Conservation (phyloP, 176 grass and related monocot species). For the Microstegium vimineum region DNA sequence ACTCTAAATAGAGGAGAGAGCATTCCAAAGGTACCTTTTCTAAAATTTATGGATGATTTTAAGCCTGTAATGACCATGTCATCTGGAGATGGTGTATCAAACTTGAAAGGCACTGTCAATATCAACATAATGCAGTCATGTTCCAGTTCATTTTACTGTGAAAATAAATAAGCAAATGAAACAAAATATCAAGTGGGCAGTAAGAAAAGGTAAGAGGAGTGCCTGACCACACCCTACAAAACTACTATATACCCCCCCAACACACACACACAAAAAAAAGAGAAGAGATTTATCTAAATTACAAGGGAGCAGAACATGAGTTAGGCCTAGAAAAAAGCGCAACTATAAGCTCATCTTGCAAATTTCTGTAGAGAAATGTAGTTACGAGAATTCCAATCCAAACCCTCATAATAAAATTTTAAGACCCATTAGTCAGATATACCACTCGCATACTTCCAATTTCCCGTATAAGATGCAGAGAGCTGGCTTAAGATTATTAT, state of each 20-base stretch:
- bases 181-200: not conserved
- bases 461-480: not conserved
- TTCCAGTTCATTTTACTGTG: conserved; percentile 18
- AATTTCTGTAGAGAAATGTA: not conserved
- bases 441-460: not conserved
- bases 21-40: conserved; percentile 46
- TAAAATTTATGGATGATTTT: conserved; percentile 48
- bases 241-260: not conserved
- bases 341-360: not conserved
- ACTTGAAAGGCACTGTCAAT: conserved; percentile 81
- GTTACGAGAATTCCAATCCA: not conserved
- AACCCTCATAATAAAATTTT: not conserved
- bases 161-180: not conserved
- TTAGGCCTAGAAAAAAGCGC: not conserved
- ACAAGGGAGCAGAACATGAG: not conserved
- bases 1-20: not conserved
- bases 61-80: conserved; percentile 67
- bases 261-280: not conserved
- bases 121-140: conserved; percentile 35
- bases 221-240: not conserved
- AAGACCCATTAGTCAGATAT: not conserved
- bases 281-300: not conserved
- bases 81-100: conserved; percentile 86
- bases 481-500: conserved; percentile 5
- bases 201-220: not conserved